Conservation (phyloP, 306 rosid species). For the Morella rubra region DNA sequence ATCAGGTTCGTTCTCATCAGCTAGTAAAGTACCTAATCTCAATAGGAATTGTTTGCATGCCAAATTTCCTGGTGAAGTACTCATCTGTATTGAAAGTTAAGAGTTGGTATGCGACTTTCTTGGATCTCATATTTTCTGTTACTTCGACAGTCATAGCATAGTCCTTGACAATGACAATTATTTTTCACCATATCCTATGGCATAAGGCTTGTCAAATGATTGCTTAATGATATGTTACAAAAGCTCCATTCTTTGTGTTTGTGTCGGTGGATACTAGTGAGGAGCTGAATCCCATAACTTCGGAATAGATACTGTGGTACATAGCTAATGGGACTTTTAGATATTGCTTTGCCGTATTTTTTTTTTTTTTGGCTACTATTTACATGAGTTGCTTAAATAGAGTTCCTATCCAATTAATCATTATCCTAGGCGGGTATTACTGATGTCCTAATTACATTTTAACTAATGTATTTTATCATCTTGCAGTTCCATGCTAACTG, state of each 20-base stretch:
- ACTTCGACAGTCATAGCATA: background rate
- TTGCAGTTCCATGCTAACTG: constrained; percentile 84
- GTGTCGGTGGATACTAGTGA: background rate
- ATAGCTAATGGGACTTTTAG: background rate
- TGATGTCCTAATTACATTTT: background rate
- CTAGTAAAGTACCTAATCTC: no score
- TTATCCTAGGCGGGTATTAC: background rate
- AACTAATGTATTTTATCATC: constrained; percentile 3
- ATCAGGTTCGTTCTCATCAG: constrained; percentile 56
- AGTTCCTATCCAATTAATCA: background rate
- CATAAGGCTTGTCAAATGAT: background rate
- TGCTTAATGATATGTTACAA: background rate
- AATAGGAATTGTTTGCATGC: background rate
- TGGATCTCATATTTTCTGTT: background rate
- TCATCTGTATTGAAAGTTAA: background rate
- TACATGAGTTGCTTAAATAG: background rate
- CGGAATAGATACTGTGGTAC: background rate
- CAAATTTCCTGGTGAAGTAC: background rate
- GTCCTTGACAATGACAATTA: background rate
- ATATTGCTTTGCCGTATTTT: background rate
- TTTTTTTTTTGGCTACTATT: background rate
- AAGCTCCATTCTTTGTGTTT: background rate
- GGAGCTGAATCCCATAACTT: background rate
- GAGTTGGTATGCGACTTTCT: background rate
- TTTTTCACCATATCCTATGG: background rate